Base-by-base conservation (phyloP, 169 alveolate genomes). In the Babesia microti region DNA sequence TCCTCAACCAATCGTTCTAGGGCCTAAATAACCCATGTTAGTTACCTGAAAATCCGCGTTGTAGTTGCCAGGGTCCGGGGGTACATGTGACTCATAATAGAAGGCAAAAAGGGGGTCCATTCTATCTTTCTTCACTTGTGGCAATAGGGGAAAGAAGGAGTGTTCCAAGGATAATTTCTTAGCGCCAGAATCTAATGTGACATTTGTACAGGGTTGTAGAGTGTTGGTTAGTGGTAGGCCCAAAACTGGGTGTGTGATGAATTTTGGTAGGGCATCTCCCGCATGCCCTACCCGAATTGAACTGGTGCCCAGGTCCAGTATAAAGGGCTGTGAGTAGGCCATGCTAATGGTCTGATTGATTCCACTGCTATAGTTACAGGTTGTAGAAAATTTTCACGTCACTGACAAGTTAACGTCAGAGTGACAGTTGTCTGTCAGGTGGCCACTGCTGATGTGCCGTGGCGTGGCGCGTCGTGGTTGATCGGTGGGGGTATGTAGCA, bases 251-350 rank as follows among this genome's bases (percentile, higher is more conserved):
- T 71, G 71, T 18, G 63, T 54, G 17, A 61, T 32, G 45, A 61
- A 74, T 19, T 70, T 36, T 4, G 84, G 84, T 3, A 68, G 34
- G 26, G 69, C 63, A 19, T 74, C 84, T 6, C 84, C 84, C 1
- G 67, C 76, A 6, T 69, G 37, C 19, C 84, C 84, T 40, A 70
- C 55, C 27, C 65, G 40, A 47, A 74, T 30, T 30, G 54, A 65
- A n/a, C 68, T 80, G 24, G 76, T 73, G 34, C 78, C 78, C 15
- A 57, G 53, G 39, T 74, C 84, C n/a, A 74, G 27, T 15, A 74
- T 68, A 35, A 74, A 48, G 28, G 84, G 72, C 29, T 56, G 68
- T 43, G n/a, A n/a, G n/a, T n/a, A n/a, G n/a, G n/a, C n/a, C n/a
- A n/a, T n/a, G n/a, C n/a, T n/a, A n/a, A n/a, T n/a, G n/a, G n/a